Conservation (phyloP, 768 basidiomycete species). For the Xanthoconium stramineum region DNA sequence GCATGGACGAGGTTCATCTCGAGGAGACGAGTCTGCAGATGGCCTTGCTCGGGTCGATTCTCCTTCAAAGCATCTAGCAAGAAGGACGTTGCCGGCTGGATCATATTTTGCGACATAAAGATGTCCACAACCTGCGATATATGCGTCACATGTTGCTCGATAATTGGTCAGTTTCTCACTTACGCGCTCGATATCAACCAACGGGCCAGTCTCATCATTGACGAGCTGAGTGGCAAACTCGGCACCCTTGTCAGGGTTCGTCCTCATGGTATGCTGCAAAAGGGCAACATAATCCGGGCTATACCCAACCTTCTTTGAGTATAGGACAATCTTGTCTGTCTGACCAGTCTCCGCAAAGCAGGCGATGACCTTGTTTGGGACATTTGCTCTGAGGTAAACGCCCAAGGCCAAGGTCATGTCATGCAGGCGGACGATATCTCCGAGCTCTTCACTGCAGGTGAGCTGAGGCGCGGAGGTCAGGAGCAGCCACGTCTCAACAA, state of each 20-base stretch:
- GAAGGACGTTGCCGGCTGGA: conserved; percentile 98
- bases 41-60: conserved; percentile 95
- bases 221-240: conserved; percentile 95
- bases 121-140: conserved; percentile 85
- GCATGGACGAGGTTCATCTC: conserved; percentile 99
- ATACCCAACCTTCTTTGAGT: conserved; percentile 96
- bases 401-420: conserved; percentile 98
- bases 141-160: neutral
- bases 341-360: conserved; percentile 99
- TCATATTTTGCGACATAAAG: conserved; percentile 99
- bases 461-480: conserved; percentile 49
- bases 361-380: conserved; percentile 97
- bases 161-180: conserved; percentile 19
- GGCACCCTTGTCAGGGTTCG: conserved; percentile 95
- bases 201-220: conserved; percentile 88
- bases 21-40: conserved; percentile 90
- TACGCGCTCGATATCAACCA: conserved; percentile 92
- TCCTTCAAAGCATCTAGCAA: conserved; percentile 96
- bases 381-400: conserved; percentile 95
- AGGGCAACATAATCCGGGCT: conserved; percentile 89
- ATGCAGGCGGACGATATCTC: conserved; percentile 90
- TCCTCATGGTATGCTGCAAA: conserved; percentile 93
- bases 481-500: conserved; percentile 3
- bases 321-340: conserved; percentile 95
- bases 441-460: conserved; percentile 97